Conservation (phyloP, 75 land plant species). For the Pinus taeda region DNA sequence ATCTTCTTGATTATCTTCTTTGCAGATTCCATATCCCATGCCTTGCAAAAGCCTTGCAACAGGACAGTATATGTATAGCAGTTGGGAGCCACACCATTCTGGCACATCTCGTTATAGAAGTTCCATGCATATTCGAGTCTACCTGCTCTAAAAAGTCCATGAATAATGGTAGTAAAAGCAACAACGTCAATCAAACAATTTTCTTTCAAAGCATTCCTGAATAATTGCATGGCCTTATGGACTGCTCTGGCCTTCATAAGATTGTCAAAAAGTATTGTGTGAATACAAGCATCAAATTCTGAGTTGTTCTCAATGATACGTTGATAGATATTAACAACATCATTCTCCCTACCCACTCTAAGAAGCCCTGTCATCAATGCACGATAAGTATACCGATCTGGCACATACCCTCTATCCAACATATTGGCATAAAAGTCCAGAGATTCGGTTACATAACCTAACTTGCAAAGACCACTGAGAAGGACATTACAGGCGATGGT, state of each 20-base stretch:
- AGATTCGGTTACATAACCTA: constrained; percentile 29
- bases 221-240: constrained; percentile 25
- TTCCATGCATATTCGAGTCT: constrained; percentile 26
- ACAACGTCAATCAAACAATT: constrained; percentile 37
- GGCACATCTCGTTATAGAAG: constrained; percentile 45
- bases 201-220: constrained; percentile 21
- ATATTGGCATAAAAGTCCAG: constrained; percentile 37
- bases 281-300: constrained; percentile 41
- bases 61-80: constrained; percentile 31
- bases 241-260: constrained; percentile 39
- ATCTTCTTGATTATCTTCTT: constrained; percentile 16
- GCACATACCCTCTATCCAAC: constrained; percentile 39
- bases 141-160: constrained; percentile 33
- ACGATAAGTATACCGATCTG: constrained; percentile 52
- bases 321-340: constrained; percentile 42
- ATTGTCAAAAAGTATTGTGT: constrained; percentile 37
- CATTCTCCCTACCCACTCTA: constrained; percentile 25
- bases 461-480: constrained; percentile 29
- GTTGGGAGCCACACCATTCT: constrained; percentile 22
- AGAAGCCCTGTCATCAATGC: constrained; percentile 33
- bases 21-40: constrained; percentile 16
- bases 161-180: constrained; percentile 34
- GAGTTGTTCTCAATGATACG: constrained; percentile 24
- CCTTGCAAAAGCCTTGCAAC: constrained; percentile 24
- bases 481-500: constrained; percentile 32